Conservation (phyloP, 2,329 filamentous ascomycete genomes). For the Aspergillus pseudoviridinutans region DNA sequence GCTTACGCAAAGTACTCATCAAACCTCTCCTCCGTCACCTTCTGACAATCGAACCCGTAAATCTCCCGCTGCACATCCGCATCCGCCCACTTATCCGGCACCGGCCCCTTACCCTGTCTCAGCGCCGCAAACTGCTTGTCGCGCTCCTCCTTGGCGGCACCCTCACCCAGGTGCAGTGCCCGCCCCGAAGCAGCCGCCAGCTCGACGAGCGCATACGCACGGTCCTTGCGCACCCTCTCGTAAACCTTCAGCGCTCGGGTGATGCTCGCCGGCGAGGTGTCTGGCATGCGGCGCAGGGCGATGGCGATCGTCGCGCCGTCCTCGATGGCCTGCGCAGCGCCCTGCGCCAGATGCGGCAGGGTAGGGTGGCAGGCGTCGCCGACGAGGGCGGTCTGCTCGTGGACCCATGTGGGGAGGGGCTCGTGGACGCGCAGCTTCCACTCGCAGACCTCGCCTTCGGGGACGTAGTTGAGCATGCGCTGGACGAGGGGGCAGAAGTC, state of each 20-base stretch:
- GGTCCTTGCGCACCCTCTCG: slow-evolving; percentile 52
- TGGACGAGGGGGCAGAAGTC: slow-evolving; percentile 61
- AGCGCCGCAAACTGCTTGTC: slow-evolving; percentile 55
- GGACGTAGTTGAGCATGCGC: slow-evolving; percentile 58
- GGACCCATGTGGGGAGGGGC: slow-evolving; percentile 60
- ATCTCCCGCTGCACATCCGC: slow-evolving; percentile 65
- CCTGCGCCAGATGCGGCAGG: slow-evolving; percentile 61
- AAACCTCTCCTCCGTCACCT: slow-evolving; percentile 48
- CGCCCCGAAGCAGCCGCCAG: slow-evolving; percentile 53
- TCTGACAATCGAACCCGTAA: slow-evolving; percentile 60
- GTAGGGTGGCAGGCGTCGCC: slow-evolving; percentile 62
- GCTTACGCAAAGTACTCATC: slow-evolving; percentile 19
- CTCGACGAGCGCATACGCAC: slow-evolving; percentile 55
- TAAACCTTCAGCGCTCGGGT: slow-evolving; percentile 54
- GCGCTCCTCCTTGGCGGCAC: slow-evolving; percentile 56
- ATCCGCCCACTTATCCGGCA: slow-evolving; percentile 65
- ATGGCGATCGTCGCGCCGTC: slow-evolving; percentile 56
- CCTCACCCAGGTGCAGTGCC: slow-evolving; percentile 54
- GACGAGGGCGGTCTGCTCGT: slow-evolving; percentile 50
- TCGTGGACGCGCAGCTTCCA: slow-evolving; percentile 63
- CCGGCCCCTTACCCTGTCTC: slow-evolving; percentile 45
- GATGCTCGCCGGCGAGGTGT: slow-evolving; percentile 43
- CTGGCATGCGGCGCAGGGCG: slow-evolving; percentile 47
- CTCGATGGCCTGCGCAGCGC: slow-evolving; percentile 63
- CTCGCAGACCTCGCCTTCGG: slow-evolving; percentile 62